These are phyloP conservation scores for Daedalea quercina DNA, from an alignment of 768 basidiomycete genomes.

Conservation along the genomic window DNA sequence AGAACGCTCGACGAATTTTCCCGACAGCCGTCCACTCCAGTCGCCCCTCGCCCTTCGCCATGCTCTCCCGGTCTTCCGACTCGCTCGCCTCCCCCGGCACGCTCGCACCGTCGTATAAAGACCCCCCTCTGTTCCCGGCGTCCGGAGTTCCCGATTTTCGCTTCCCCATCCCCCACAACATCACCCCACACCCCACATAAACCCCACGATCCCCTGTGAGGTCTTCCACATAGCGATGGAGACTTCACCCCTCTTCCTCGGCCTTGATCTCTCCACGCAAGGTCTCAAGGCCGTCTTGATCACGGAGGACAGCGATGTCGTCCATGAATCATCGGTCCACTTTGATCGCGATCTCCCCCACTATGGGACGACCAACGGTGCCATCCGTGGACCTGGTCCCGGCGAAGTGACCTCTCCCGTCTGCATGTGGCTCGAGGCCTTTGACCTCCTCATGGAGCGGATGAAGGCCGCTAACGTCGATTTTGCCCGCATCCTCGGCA, in stretches of 20 bases:
- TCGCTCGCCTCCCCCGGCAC: background rate
- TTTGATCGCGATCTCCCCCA: slow-evolving; percentile 76
- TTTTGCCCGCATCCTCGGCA: slow-evolving; percentile 48
- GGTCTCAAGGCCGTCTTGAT: slow-evolving; percentile 74
- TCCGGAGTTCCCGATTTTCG: background rate
- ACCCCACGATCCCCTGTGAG: too few species aligned
- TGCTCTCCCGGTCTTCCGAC: background rate
- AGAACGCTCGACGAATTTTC: slow-evolving; percentile 1
- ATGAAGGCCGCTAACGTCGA: slow-evolving; percentile 55
- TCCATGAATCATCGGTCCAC: slow-evolving; percentile 67
- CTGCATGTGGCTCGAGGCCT: slow-evolving; percentile 78
- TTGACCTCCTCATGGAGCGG: slow-evolving; percentile 68
- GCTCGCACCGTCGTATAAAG: background rate
- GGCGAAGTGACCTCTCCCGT: slow-evolving; percentile 81
- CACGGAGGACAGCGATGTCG: slow-evolving; percentile 44
- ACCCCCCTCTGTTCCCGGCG: background rate
- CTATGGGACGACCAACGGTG: slow-evolving; percentile 61
- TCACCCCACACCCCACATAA: background rate
- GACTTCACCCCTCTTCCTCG: slow-evolving; percentile 49
- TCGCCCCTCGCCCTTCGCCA: background rate
- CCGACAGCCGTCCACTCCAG: background rate
- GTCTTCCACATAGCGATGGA: background rate
- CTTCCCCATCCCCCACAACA: background rate
- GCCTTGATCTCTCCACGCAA: slow-evolving; percentile 84
- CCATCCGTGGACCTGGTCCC: slow-evolving; percentile 52